A percentile compares a stretch with the other conserved stretches of the same genome.
phyloP scores from a whole-genome alignment of 2,329 filamentous ascomycete species.

The Exophiala spinifera region DNA sequence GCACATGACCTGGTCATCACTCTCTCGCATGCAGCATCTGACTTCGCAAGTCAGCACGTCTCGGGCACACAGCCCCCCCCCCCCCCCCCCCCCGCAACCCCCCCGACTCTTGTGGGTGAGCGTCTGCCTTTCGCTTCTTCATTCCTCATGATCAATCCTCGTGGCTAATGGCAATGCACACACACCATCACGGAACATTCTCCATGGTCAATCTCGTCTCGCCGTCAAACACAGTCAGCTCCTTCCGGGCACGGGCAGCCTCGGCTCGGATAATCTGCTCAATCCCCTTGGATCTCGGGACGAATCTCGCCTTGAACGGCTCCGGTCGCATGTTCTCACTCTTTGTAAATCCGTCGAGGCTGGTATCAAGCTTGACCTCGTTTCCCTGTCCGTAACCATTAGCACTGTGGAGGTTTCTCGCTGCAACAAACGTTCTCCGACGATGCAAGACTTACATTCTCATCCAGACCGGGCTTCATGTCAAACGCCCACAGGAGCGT shows the following conservation, averaged over 20 bases:
- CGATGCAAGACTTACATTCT: slow-evolving; percentile 12
- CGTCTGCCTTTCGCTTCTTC: no score
- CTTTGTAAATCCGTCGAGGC: slow-evolving; percentile 17
- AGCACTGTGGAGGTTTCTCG: no score
- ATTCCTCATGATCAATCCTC: no score
- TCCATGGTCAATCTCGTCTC: slow-evolving; percentile 21
- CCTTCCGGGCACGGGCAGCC: slow-evolving; percentile 11
- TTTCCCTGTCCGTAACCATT: slow-evolving; percentile 2
- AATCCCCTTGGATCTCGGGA: slow-evolving; percentile 12
- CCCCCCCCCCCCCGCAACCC: no score
- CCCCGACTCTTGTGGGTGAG: no score
- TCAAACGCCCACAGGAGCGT: slow-evolving; percentile 58
- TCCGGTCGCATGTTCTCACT: slow-evolving; percentile 20
- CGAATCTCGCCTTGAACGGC: slow-evolving; percentile 19
- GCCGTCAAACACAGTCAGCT: slow-evolving; percentile 16
- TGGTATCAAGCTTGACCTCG: slow-evolving; percentile 16
- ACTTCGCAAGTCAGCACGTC: no score
- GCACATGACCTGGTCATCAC: no score
- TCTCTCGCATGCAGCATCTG: no score
- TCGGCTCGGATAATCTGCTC: slow-evolving; percentile 14
- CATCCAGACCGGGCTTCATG: slow-evolving; percentile 44
- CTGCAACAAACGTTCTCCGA: background rate
- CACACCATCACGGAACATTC: slow-evolving; percentile 3
- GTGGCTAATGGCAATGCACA: no score
- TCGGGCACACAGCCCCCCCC: no score